phyloP scores from a whole-genome alignment of 2,329 filamentous ascomycete species.

The Metarhizium anisopliae region DNA sequence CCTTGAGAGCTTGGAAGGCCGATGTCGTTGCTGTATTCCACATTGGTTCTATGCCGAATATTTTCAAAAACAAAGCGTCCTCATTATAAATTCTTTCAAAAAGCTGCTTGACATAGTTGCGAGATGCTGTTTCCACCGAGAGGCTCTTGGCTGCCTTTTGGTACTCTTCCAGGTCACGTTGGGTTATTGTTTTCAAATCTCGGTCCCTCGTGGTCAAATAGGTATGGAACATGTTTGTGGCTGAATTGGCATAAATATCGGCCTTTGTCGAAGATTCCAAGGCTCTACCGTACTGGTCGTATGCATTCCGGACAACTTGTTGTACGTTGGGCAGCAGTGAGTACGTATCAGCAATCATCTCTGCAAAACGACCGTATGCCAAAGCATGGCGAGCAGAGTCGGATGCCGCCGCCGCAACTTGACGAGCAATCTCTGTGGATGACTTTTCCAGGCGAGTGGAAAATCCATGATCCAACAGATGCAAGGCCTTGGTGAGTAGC shows the following conservation, averaged over 20 bases:
- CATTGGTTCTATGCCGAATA: conserved; percentile 47
- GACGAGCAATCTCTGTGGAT: conserved; percentile 44
- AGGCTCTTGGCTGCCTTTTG: conserved; percentile 40
- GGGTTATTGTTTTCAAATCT: conserved; percentile 41
- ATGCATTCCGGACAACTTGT: conserved; percentile 40
- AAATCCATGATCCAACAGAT: conserved; percentile 51
- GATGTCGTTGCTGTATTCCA: conserved; percentile 42
- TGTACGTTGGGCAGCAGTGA: conserved; percentile 48
- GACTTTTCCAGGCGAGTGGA: conserved; percentile 42
- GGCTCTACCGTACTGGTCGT: conserved; percentile 41
- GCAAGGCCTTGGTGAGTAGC: conserved; percentile 59
- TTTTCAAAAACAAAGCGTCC: conserved; percentile 40
- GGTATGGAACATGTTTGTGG: conserved; percentile 44
- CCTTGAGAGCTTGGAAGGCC: conserved; percentile 40
- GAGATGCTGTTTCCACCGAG: conserved; percentile 44
- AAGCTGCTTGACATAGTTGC: conserved; percentile 51
- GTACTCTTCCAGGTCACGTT: conserved; percentile 46
- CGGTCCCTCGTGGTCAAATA: conserved; percentile 45
- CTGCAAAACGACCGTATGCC: conserved; percentile 50
- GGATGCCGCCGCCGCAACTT: conserved; percentile 46
- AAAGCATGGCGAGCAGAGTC: conserved; percentile 51
- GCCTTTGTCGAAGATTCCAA: conserved; percentile 32
- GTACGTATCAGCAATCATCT: conserved; percentile 48
- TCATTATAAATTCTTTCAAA: conserved; percentile 51
- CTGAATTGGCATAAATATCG: conserved; percentile 45